Percentiles rank a stretch among this genome's conserved stretches.
Evolutionary conservation across 805 yeast genomes (phyloP).

Genomic region (Cyberlindnera subsufficiens): DNA sequence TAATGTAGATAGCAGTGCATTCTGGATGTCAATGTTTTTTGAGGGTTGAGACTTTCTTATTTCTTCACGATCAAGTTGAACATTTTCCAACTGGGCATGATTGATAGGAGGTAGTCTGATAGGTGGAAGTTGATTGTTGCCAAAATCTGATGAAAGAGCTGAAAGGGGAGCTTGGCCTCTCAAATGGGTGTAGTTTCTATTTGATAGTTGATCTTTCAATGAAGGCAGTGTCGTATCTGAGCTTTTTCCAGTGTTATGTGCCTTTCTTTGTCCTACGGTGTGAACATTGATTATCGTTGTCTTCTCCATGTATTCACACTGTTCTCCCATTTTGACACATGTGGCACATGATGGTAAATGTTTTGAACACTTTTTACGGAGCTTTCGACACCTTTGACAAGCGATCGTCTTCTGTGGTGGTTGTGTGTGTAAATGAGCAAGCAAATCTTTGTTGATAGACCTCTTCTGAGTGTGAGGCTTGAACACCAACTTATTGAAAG

Average conservation of each 20-base stretch:
- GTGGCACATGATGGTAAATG: conserved; percentile 44
- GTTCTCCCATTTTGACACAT: conserved; percentile 38
- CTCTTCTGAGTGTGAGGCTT: conserved; percentile 15
- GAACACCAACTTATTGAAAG: conserved; percentile 8
- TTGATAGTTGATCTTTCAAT: conserved; percentile 1
- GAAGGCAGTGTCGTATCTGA: conserved; percentile 3
- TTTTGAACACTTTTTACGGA: conserved; percentile 46
- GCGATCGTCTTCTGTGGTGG: conserved; percentile 16
- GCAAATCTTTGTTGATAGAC: conserved; percentile 3
- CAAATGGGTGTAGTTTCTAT: conserved; percentile 3
- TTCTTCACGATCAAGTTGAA: conserved; percentile 1
- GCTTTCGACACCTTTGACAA: conserved; percentile 24
- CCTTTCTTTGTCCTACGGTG: too few species aligned
- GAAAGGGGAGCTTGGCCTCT: background rate
- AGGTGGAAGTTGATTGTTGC: conserved; percentile 2
- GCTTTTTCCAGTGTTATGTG: too few species aligned
- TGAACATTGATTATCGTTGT: conserved; percentile 5
- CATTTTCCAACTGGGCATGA: conserved; percentile 3
- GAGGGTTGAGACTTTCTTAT: conserved; percentile 1
- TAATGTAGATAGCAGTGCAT: conserved; percentile 18
- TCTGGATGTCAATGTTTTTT: conserved; percentile 14
- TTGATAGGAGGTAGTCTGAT: conserved; percentile 13
- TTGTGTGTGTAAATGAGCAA: conserved; percentile 3
- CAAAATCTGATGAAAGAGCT: background rate
- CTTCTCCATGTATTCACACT: conserved; percentile 21